These are phyloP conservation scores for Mortierella sp. DNA, from an alignment of 371 early-diverging fungal species.

Conservation along the genomic window DNA sequence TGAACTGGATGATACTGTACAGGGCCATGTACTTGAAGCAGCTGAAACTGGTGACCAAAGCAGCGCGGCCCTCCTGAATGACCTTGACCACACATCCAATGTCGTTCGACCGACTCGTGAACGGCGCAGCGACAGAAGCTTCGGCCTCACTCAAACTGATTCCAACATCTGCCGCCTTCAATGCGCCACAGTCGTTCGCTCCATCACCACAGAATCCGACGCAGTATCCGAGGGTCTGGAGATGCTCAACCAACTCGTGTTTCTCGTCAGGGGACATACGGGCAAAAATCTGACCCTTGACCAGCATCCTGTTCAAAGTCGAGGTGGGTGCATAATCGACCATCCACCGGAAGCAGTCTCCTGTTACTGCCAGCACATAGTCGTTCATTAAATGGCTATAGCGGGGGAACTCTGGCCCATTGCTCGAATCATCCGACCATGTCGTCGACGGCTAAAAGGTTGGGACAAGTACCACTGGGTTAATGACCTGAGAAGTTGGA, in stretches of 20 bases:
- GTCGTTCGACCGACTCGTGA: constrained; percentile 90
- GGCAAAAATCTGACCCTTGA: constrained; percentile 94
- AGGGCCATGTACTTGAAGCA: constrained; percentile 98
- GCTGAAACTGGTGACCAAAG: constrained; percentile 96
- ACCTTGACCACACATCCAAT: constrained; percentile 93
- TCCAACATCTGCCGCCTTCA: constrained; percentile 99
- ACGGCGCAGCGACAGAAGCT: constrained; percentile 97
- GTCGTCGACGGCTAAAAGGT: constrained; percentile 11
- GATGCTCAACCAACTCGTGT: constrained; percentile 88
- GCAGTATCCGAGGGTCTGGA: constrained; percentile 91
- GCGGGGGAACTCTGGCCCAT: constrained; percentile 36
- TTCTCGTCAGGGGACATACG: constrained; percentile 99
- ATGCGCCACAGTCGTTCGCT: constrained; percentile 99
- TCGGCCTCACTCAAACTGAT: constrained; percentile 97
- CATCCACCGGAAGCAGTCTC: constrained; percentile 95
- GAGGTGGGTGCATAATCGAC: constrained; percentile 81
- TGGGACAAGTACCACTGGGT: too few relatives aligned
- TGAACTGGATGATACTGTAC: constrained; percentile 90
- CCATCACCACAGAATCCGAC: constrained; percentile 99
- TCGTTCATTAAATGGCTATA: constrained; percentile 46
- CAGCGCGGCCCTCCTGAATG: constrained; percentile 97
- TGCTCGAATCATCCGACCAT: constrained; percentile 30
- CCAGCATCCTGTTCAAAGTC: constrained; percentile 82
- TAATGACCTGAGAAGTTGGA: too few relatives aligned
- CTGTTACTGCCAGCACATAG: constrained; percentile 90